Evolutionary conservation across 1,284 basidiomycete genomes (phyloP), one percentile per base, ranked within the genome.

Genomic region (Wallemia hederae): DNA sequence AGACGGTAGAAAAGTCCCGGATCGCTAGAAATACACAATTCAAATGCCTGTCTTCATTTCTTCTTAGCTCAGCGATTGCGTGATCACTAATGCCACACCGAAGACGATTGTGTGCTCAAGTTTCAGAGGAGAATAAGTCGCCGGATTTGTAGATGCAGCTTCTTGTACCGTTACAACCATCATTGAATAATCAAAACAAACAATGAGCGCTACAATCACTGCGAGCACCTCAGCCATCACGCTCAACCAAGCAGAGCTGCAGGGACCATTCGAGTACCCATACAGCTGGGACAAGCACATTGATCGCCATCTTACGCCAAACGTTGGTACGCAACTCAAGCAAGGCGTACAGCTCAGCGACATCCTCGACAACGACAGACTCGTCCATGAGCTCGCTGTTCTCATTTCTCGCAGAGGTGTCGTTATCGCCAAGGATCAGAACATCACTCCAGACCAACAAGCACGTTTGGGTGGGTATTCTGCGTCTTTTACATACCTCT

Each of bases 371-470:
- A 27, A 26, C 17, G 25, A 26, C 56, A 28, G 25, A 22, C 24
- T 27, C 25, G 27, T 58, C 7, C 56, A 28, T 28, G 56, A 58
- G 17, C 56, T 58, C 7, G 56, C 56, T 9, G 27, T 58, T 9
- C 56, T 58, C 2, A 62, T 64, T 31, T 62, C 65, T 27, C 64
- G 65, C 9, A 63, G 66, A 22, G 66, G 65, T 22, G 66, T 67
- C 0, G 66, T 67, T 24, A 63, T 67, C 62, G 64, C 66, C 65
- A 63, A 65, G 25, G 60, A 49, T 55, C 64, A 66, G 56, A 62
- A 66, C 27, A 15, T 66, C 15, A 62, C 62, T 22, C 14, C 11
- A 49, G 39, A 49, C 11, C 39, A 49, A 49, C 39, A 49, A 49
- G 39, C 39, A 15, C 11, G n/a, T 5, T 49, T 49, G n/a, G 56